Conservation (phyloP, 2,329 filamentous ascomycete species). For the Zelopaecilomyces penicillatus region DNA sequence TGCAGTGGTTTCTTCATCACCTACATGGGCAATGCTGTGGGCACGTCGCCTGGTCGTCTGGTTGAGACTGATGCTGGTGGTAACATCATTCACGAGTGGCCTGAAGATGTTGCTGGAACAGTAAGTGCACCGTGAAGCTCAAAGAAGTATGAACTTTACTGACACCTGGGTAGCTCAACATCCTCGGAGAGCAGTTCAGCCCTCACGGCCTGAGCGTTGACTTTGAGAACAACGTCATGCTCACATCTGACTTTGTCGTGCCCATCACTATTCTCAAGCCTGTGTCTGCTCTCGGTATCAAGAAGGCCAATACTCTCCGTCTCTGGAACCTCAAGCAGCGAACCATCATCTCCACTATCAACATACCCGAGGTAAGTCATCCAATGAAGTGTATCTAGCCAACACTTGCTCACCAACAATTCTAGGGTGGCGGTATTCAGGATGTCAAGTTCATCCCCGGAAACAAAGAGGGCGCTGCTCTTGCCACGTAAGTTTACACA, state of each 20-base stretch:
- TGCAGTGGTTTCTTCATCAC: conserved; percentile 49
- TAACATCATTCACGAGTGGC: conserved; percentile 55
- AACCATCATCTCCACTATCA: conserved; percentile 52
- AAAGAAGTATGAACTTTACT: background rate
- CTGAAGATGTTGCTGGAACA: conserved; percentile 44
- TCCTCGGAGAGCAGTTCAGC: conserved; percentile 52
- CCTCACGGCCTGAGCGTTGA: conserved; percentile 52
- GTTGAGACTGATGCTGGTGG: conserved; percentile 51
- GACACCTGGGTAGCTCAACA: conserved; percentile 32
- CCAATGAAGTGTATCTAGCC: too few relatives aligned
- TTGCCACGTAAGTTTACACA: conserved; percentile 37
- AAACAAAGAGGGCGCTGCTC: conserved; percentile 47
- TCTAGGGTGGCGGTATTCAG: conserved; percentile 49
- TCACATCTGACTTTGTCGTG: conserved; percentile 56
- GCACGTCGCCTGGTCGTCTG: conserved; percentile 50
- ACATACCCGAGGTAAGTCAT: conserved; percentile 43
- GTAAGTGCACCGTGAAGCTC: conserved; percentile 4
- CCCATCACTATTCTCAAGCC: conserved; percentile 55
- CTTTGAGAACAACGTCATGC: conserved; percentile 47
- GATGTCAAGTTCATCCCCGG: conserved; percentile 59
- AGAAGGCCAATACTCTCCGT: conserved; percentile 47
- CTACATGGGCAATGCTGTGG: conserved; percentile 52
- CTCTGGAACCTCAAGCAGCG: conserved; percentile 47
- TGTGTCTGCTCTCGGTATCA: conserved; percentile 36
- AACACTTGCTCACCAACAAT: too few relatives aligned